Base-by-base conservation (phyloP, 768 basidiomycete genomes). In the Tricholoma terreum region DNA sequence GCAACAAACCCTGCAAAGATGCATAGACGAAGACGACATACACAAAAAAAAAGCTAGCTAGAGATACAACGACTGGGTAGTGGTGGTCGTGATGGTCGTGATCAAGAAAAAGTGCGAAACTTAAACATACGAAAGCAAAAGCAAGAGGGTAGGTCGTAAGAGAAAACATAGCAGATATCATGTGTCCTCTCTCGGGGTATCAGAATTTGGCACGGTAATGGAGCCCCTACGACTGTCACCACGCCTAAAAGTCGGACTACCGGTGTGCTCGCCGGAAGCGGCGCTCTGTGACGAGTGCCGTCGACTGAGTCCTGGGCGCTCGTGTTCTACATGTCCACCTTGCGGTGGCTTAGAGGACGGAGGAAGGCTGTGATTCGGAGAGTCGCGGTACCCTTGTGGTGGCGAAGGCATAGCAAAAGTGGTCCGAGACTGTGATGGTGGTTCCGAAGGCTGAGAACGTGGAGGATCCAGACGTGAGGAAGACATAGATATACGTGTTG, bases 401-500 rank as follows among this genome's bases (percentile, higher is more conserved):
- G 76, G 76, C 1, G 73, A 72, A 30, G 69, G 71, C 45, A 71
- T 53, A 12, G 57, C 65, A 55, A 68, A 65, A 5, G 67, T 21
- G 3, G 55, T 27, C 12, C 56, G 54, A 17, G 65, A 57, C 31
- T 66, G 66, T 38, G 63, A 62, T n/a, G 73, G 67, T 6, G 67
- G 50, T 15, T 71, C 67, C 31, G 64, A 61, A 3, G 64, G 61
- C 53, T 70, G 72, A 30, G 67, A 50, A 19, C 73, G 72, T 22
- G 67, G 68, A 31, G 80, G 74, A 35, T 86, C 84, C 52, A 81
- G 65, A 38, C 84, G 78, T 35, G 71, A 73, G 11, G 80, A 77
- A 19, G 81, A 78, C 38, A 80, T 68, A 0, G 84, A 83, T 24
- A 78, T 70, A 14, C 82, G 75, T 46, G 81, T 69, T 15, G 79